Base-by-base conservation (phyloP, 2,329 filamentous ascomycete species). In the Daldinia sp. region DNA sequence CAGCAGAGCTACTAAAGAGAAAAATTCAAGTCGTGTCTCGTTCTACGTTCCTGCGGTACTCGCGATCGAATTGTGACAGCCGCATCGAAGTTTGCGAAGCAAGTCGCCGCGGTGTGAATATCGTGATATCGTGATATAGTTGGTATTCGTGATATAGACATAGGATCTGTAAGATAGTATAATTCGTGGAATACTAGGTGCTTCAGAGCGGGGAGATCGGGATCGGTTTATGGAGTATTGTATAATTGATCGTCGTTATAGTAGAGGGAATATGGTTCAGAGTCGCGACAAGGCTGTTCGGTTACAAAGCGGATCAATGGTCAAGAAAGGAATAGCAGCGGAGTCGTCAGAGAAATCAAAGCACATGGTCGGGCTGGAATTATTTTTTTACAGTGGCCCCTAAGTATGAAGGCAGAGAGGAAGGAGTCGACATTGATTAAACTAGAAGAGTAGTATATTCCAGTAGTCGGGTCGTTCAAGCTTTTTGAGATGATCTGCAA, bases 251-350 rank as follows among this genome's bases (percentile, higher is more conserved):
- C 51, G 68, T 62, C 65, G 70, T 66, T 67, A 63, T 46, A 58
- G 57, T 48, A 48, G 62, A 56, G 42, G 35, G 35, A 37, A 37
- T 63, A 50, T 13, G 61, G 60, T 60, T 61, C 60, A 63, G 61
- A 48, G n/a, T 61, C 28, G 70, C 59, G 66, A 61, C 62, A 69
- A 72, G 70, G 70, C 65, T 68, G 61, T 62, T 70, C 48, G 68
- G 63, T 60, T 66, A 56, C 62, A 64, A 62, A 55, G 42, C 62
- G 57, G 71, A 39, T 69, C 67, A 73, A 62, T 68, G 55, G 65
- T 71, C 62, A 61, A 71, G 68, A 59, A 20, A 60, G 66, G 69
- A 68, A 73, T 68, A 63, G 68, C 64, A 70, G 67, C 62, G 70
- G 70, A 74, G 67, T 61, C 46, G 68, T 65, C 55, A 70, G 41